Percentiles rank a stretch among this genome's conserved stretches.
phyloP scores from a whole-genome alignment of 495 filamentous ascomycete genomes.

The Trichoderma reesei region DNA sequence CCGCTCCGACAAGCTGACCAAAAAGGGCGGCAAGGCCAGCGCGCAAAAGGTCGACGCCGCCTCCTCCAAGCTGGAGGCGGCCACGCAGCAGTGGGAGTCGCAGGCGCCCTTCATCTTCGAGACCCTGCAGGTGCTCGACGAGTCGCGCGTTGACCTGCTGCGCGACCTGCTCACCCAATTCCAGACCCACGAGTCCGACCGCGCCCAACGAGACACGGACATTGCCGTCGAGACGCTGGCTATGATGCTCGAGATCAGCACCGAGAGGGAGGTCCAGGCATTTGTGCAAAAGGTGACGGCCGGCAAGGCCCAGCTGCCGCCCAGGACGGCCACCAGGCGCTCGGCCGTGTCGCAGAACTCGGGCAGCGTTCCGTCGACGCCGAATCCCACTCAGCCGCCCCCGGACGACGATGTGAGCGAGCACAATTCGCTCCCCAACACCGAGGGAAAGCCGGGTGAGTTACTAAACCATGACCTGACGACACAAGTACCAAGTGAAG shows the following conservation, averaged over 20 bases:
- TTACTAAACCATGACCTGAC: background rate
- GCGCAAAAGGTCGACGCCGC: slow-evolving; percentile 74
- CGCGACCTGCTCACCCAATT: slow-evolving; percentile 88
- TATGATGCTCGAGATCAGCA: slow-evolving; percentile 77
- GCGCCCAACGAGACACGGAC: slow-evolving; percentile 65
- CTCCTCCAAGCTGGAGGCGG: slow-evolving; percentile 60
- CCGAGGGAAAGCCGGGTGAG: slow-evolving; percentile 40
- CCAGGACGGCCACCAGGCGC: slow-evolving; percentile 29
- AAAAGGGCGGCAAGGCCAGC: slow-evolving; percentile 69
- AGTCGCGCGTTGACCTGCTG: slow-evolving; percentile 80
- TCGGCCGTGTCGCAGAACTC: slow-evolving; percentile 29
- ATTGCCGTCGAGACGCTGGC: slow-evolving; percentile 77
- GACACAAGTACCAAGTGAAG: background rate
- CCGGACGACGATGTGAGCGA: slow-evolving; percentile 50
- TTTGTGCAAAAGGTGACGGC: slow-evolving; percentile 49
- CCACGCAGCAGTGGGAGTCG: slow-evolving; percentile 82
- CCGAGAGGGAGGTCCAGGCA: slow-evolving; percentile 78
- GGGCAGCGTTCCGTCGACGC: slow-evolving; percentile 21
- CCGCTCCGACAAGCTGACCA: slow-evolving; percentile 75
- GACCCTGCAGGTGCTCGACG: slow-evolving; percentile 83
- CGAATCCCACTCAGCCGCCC: slow-evolving; percentile 12
- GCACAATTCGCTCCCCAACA: slow-evolving; percentile 39
- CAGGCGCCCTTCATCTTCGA: slow-evolving; percentile 95
- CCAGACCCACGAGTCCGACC: slow-evolving; percentile 86
- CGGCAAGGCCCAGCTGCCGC: slow-evolving; percentile 41